phyloP scores from a whole-genome alignment of 225 moss, liverwort and hornwort genomes.

The Sphagnum tenellum region DNA sequence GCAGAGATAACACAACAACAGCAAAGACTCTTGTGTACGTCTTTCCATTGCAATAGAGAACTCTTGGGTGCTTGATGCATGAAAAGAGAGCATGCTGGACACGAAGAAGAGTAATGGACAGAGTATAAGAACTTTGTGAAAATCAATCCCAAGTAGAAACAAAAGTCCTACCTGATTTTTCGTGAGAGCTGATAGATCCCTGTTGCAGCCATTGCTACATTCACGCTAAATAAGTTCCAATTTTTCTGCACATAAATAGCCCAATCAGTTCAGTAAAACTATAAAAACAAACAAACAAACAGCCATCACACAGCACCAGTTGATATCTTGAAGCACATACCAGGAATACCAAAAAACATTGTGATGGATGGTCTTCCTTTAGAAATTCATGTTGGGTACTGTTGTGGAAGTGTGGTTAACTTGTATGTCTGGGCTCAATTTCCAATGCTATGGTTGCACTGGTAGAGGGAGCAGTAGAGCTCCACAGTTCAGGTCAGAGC shows the following conservation, averaged over 20 bases:
- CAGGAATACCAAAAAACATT: no score
- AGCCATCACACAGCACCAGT: background rate
- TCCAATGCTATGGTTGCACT: no score
- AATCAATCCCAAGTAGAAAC: background rate
- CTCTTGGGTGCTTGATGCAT: no score
- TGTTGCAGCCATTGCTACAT: constrained; percentile 73
- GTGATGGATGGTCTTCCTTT: no score
- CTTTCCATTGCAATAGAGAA: background rate
- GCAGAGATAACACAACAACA: background rate
- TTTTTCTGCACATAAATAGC: constrained; percentile 52
- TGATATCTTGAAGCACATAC: no score
- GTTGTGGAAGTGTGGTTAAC: no score
- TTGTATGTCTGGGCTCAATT: no score
- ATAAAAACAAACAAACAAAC: background rate
- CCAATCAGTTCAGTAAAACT: background rate
- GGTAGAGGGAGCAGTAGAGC: no score
- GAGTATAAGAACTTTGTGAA: background rate
- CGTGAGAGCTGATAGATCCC: constrained; percentile 85
- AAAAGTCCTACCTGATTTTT: constrained; percentile 47
- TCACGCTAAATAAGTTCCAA: constrained; percentile 93
- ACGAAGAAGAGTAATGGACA: background rate
- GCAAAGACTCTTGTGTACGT: background rate
- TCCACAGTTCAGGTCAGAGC: no score
- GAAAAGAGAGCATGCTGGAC: background rate
- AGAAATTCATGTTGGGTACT: no score